Conservation (phyloP, 2,329 filamentous ascomycete genomes). For the Neoarthrinium moseri region DNA sequence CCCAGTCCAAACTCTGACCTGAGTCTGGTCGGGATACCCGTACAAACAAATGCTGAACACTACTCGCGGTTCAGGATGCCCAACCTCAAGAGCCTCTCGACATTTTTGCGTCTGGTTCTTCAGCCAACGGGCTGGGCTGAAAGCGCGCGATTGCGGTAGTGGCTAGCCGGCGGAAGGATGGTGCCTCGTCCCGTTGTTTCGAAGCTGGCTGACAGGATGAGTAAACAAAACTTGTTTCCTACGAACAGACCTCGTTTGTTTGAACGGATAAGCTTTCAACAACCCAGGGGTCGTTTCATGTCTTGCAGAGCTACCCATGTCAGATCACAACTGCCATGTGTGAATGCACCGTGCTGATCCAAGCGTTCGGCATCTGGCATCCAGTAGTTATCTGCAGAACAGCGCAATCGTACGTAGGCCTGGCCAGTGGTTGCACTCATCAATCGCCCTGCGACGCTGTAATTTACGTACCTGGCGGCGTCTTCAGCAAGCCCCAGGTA, state of each 20-base stretch:
- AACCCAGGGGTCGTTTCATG: conserved; percentile 8
- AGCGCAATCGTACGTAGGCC: neutral
- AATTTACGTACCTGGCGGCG: too few species aligned
- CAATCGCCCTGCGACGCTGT: too few species aligned
- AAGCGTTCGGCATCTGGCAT: neutral
- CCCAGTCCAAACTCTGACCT: too few species aligned
- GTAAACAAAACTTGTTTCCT: conserved; percentile 5
- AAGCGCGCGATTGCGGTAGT: neutral
- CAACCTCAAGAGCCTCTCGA: too few species aligned
- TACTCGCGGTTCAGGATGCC: too few species aligned
- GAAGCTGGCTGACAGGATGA: neutral
- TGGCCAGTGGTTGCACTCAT: neutral
- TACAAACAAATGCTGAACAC: too few species aligned
- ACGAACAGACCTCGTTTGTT: conserved; percentile 7
- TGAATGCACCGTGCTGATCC: neutral
- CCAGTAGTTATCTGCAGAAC: neutral
- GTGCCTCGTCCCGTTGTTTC: neutral
- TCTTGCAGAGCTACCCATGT: conserved; percentile 9
- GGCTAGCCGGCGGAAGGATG: neutral
- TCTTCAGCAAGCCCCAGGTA: too few species aligned
- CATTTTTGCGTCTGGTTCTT: too few species aligned
- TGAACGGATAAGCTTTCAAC: conserved; percentile 6
- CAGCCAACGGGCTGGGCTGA: too few species aligned
- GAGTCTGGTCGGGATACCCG: too few species aligned
- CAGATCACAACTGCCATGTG: conserved; percentile 6